Evolutionary conservation across 768 basidiomycete genomes (phyloP).

Genomic region (Chalciporus chontae): DNA sequence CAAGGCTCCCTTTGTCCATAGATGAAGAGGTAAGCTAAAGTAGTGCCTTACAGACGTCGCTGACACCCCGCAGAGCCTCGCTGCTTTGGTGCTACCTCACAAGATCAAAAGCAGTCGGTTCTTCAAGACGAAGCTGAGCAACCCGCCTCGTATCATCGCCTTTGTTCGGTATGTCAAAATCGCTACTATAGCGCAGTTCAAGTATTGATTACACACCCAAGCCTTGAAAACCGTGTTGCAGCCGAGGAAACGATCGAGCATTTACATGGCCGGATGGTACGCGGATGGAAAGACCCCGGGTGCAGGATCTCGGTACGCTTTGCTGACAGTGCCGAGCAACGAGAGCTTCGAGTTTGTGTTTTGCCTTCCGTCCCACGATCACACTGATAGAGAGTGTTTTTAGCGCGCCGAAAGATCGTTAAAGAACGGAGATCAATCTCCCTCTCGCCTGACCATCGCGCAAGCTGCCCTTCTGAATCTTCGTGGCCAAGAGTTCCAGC

Average conservation of each 20-base stretch:
- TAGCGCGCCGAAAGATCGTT: constrained; percentile 60
- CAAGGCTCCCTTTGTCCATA: constrained; percentile 64
- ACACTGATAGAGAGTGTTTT: constrained; percentile 1
- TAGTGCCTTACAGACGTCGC: neutral
- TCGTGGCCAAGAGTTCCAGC: constrained; percentile 56
- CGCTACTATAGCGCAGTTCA: neutral
- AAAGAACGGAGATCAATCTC: constrained; percentile 61
- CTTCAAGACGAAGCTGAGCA: constrained; percentile 75
- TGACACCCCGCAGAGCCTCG: constrained; percentile 45
- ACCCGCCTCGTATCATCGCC: constrained; percentile 75
- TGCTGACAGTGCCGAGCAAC: constrained; percentile 73
- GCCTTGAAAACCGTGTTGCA: constrained; percentile 65
- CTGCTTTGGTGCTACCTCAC: constrained; percentile 65
- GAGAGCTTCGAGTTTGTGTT: constrained; percentile 64
- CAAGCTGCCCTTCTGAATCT: constrained; percentile 76
- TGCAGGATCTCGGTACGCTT: constrained; percentile 78
- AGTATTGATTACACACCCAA: constrained; percentile 23
- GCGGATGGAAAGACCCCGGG: constrained; percentile 74
- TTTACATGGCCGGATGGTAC: constrained; percentile 75
- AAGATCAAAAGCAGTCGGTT: constrained; percentile 73
- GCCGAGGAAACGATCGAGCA: constrained; percentile 78
- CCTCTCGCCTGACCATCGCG: constrained; percentile 68
- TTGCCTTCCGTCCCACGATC: neutral
- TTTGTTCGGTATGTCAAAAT: constrained; percentile 61
- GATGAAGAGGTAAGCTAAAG: constrained; percentile 50